These are phyloP conservation scores for Naganishia sp. DNA, from an alignment of 1,284 basidiomycete species.

Conservation along the genomic window DNA sequence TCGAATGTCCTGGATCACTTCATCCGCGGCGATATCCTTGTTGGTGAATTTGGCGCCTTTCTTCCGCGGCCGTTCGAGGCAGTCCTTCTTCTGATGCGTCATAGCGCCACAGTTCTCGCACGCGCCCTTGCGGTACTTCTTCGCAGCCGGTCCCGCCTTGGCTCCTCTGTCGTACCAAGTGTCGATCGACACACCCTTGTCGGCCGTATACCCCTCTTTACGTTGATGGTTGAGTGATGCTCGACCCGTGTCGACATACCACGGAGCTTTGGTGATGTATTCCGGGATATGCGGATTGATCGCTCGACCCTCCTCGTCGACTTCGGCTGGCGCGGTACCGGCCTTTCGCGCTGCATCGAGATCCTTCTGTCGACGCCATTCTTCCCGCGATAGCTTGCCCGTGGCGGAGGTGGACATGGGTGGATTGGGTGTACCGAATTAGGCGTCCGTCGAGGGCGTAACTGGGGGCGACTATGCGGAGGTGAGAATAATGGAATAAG, in stretches of 20 bases:
- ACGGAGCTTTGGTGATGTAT: slow-evolving; percentile 93
- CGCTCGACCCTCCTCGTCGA: slow-evolving; percentile 89
- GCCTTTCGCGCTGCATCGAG: slow-evolving; percentile 95
- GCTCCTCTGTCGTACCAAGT: slow-evolving; percentile 92
- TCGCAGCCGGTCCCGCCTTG: slow-evolving; percentile 82
- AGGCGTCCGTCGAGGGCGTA: neutral
- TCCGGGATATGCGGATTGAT: slow-evolving; percentile 99
- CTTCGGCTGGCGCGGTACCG: slow-evolving; percentile 90
- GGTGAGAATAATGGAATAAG: slow-evolving; percentile 8
- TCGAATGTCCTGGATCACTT: slow-evolving; percentile 76
- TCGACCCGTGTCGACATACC: slow-evolving; percentile 92
- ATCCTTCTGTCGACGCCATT: slow-evolving; percentile 91
- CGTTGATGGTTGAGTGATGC: slow-evolving; percentile 93
- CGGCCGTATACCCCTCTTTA: slow-evolving; percentile 60
- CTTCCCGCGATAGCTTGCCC: slow-evolving; percentile 87
- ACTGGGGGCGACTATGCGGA: neutral
- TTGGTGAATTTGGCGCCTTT: slow-evolving; percentile 93
- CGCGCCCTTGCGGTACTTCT: slow-evolving; percentile 94
- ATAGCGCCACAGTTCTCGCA: slow-evolving; percentile 99
- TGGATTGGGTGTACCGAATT: neutral
- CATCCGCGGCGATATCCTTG: slow-evolving; percentile 87
- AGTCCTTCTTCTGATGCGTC: slow-evolving; percentile 88
- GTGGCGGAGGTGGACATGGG: slow-evolving; percentile 47
- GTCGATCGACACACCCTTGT: slow-evolving; percentile 70
- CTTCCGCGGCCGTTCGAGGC: slow-evolving; percentile 92